phyloP scores from a whole-genome alignment of 352 stramenopile genomes.

The Phytophthora tentaculata region DNA sequence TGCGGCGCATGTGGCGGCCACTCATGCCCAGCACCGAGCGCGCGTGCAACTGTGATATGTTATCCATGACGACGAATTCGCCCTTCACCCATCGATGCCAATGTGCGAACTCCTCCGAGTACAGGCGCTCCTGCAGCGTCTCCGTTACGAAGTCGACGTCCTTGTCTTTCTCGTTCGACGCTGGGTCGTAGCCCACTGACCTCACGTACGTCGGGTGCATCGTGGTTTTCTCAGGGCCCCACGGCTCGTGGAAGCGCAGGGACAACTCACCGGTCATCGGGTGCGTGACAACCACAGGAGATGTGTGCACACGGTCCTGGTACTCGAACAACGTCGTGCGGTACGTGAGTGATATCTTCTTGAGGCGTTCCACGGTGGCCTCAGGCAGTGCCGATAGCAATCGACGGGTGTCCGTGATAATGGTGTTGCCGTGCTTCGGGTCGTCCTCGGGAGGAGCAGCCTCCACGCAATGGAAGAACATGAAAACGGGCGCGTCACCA shows the following conservation, averaged over 20 bases:
- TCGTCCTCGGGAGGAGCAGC: too few species aligned
- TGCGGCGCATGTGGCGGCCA: constrained; percentile 31
- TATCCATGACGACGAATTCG: constrained; percentile 33
- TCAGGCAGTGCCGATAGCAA: constrained; percentile 25
- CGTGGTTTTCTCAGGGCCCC: constrained; percentile 30
- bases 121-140: constrained; percentile 24
- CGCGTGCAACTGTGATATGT: constrained; percentile 28
- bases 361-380: constrained; percentile 26
- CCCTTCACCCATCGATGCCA: constrained; percentile 31
- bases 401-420: constrained; percentile 32
- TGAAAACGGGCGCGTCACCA: too few species aligned
- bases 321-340: constrained; percentile 22
- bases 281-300: constrained; percentile 22
- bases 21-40: constrained; percentile 20
- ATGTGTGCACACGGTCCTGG: constrained; percentile 13
- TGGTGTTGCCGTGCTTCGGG: constrained; percentile 27
- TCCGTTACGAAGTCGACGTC: constrained; percentile 24
- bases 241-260: constrained; percentile 26
- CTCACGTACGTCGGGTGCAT: constrained; percentile 32
- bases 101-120: constrained; percentile 22
- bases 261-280: constrained; percentile 23
- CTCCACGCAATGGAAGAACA: too few species aligned
- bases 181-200: constrained; percentile 26
- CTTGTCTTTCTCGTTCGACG: constrained; percentile 22
- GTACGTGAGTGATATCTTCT: constrained; percentile 29